Conservation (phyloP, 148 eudicot genomes). For the Talinum fruticosum region DNA sequence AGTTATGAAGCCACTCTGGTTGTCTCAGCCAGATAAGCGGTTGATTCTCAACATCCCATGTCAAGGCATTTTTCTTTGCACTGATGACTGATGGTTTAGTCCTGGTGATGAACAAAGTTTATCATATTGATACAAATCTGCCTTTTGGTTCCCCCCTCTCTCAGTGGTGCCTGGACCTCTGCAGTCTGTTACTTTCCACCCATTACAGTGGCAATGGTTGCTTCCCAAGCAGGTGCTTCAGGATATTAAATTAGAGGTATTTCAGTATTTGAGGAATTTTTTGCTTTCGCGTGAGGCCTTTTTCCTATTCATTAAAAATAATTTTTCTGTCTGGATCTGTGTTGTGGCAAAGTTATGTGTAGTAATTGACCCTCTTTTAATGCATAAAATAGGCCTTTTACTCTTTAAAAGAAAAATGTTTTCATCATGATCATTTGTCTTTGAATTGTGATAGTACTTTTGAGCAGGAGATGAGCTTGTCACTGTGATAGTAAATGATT, state of each 20-base stretch:
- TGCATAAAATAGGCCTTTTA: too few relatives aligned
- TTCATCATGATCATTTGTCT: too few relatives aligned
- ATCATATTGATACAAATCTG: too few relatives aligned
- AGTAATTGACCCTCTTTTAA: too few relatives aligned
- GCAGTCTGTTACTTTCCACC: conserved; percentile 22
- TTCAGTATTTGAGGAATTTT: neutral
- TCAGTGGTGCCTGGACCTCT: conserved; percentile 58
- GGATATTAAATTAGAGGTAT: conserved; percentile 61
- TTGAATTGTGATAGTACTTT: too few relatives aligned
- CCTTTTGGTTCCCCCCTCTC: conserved; percentile 7
- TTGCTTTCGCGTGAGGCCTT: neutral
- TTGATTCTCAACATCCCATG: conserved; percentile 41
- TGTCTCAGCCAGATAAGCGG: conserved; percentile 33
- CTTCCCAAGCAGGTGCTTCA: conserved; percentile 49
- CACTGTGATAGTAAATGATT: too few relatives aligned
- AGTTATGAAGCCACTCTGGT: conserved; percentile 43
- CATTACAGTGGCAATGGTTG: conserved; percentile 26
- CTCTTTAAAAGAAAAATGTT: too few relatives aligned
- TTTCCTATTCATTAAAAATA: neutral
- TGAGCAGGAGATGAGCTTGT: too few relatives aligned
- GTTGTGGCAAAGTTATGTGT: too few relatives aligned
- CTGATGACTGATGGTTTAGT: neutral
- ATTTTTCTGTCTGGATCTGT: too few relatives aligned
- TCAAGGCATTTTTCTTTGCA: conserved; percentile 32
- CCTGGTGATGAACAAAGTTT: too few relatives aligned